Evolutionary conservation across 73 alveolate genomes (phyloP).

Genomic region (Paramecium primaurelia): DNA sequence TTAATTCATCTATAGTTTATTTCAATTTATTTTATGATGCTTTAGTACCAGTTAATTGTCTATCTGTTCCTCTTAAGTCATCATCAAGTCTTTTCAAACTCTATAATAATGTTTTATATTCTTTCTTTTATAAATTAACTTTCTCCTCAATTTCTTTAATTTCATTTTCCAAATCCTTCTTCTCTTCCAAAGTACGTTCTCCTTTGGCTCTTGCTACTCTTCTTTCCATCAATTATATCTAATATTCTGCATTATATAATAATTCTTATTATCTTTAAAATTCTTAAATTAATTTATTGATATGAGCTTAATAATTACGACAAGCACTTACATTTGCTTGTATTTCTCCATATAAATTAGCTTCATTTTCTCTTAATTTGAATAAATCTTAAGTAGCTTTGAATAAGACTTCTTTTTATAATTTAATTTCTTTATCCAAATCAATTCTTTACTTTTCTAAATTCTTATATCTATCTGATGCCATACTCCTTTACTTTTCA

Average conservation of each 20-base stretch:
- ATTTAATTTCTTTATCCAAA: conserved; percentile 86
- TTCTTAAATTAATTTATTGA: conserved; percentile 89
- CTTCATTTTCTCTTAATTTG: conserved; percentile 93
- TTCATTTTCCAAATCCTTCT: conserved; percentile 85
- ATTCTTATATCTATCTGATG: conserved; percentile 79
- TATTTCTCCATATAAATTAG: conserved; percentile 93
- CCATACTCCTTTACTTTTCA: conserved; percentile 71
- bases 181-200: conserved; percentile 93
- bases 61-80: conserved; percentile 87
- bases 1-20: conserved; percentile 89
- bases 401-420: conserved; percentile 84
- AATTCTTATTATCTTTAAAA: conserved; percentile 90
- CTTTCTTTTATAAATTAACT: conserved; percentile 71
- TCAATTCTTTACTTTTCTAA: conserved; percentile 76
- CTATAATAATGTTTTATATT: conserved; percentile 63
- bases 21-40: conserved; percentile 77
- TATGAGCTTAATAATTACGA: conserved; percentile 87
- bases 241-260: conserved; percentile 92
- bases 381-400: conserved; percentile 89
- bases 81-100: conserved; percentile 80
- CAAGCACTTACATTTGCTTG: conserved; percentile 93
- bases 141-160: conserved; percentile 79
- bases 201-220: conserved; percentile 93
- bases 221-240: conserved; percentile 95
- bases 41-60: conserved; percentile 74